phyloP scores from a whole-genome alignment of 2,329 filamentous ascomycete genomes.

The Coniosporium tulheliwenetii region DNA sequence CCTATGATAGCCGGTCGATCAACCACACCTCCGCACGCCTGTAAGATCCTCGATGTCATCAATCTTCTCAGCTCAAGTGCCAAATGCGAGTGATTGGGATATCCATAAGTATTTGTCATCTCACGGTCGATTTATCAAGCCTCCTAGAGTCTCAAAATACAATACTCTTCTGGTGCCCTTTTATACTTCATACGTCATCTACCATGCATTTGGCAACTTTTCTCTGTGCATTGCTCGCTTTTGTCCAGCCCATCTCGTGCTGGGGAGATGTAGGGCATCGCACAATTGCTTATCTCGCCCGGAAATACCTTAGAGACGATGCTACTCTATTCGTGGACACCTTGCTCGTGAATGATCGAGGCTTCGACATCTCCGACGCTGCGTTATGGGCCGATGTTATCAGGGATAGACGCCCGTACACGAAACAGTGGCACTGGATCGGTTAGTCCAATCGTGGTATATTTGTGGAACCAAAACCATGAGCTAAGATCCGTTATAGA shows the following conservation, averaged over 20 bases:
- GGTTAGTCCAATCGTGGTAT: slow-evolving; percentile 6
- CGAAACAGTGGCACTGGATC: slow-evolving; percentile 33
- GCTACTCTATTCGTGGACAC: slow-evolving; percentile 29
- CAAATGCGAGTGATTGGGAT: no score
- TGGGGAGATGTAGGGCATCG: slow-evolving; percentile 40
- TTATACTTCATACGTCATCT: no score
- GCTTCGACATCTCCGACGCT: slow-evolving; percentile 32
- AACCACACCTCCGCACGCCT: no score
- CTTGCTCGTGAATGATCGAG: slow-evolving; percentile 26
- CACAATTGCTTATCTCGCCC: slow-evolving; percentile 38
- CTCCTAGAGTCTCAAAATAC: no score
- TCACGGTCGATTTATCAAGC: no score
- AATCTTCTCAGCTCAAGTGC: no score
- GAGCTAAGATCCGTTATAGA: slow-evolving; percentile 7
- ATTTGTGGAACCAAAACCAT: no score
- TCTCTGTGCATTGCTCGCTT: slow-evolving; percentile 4
- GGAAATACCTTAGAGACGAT: slow-evolving; percentile 28
- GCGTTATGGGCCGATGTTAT: slow-evolving; percentile 38
- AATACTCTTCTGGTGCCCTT: no score
- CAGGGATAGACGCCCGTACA: slow-evolving; percentile 31
- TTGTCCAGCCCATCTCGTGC: slow-evolving; percentile 13
- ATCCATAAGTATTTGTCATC: no score
- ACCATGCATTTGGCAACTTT: neutral
- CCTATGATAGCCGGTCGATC: no score
- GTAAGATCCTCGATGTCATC: no score